Conservation (phyloP, 2,329 filamentous ascomycete species). For the Ophiostoma sp. region DNA sequence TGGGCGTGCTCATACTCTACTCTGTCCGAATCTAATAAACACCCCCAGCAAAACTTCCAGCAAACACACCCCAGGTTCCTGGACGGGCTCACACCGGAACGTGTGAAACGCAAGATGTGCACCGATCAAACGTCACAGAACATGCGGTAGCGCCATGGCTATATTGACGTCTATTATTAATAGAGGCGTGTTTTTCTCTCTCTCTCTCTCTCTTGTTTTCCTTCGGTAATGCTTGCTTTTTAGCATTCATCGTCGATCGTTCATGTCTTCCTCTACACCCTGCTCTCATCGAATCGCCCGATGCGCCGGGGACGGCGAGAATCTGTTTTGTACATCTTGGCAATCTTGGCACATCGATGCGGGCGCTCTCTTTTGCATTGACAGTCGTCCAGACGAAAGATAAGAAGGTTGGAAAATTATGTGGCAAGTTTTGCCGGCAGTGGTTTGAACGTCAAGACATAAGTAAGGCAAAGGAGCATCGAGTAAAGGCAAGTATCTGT, state of each 20-base stretch:
- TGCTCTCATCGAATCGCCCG: not conserved
- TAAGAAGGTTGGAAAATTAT: not conserved
- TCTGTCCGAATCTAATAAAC: not conserved
- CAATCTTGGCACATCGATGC: constrained; percentile 14
- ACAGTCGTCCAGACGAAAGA: constrained; percentile 1
- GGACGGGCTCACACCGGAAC: not conserved
- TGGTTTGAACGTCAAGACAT: not conserved
- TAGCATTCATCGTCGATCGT: not conserved
- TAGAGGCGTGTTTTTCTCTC: not conserved
- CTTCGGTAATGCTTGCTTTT: not conserved
- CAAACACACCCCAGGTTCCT: constrained; percentile 11
- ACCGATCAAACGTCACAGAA: constrained; percentile 28
- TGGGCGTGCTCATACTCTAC: not conserved
- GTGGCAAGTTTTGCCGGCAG: not conserved
- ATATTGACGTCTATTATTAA: not conserved
- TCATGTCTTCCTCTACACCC: not conserved
- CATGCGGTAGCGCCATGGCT: not conserved
- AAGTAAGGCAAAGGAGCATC: not conserved
- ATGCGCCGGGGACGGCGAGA: constrained; percentile 3
- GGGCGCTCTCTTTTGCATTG: not conserved
- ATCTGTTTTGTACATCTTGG: constrained; percentile 21
- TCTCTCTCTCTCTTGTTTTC: not conserved
- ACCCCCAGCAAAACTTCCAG: not conserved
- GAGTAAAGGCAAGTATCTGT: not conserved
- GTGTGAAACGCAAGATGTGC: constrained; percentile 25